Conservation (phyloP, 306 rosid genomes). For the Fragaria iinumae region DNA sequence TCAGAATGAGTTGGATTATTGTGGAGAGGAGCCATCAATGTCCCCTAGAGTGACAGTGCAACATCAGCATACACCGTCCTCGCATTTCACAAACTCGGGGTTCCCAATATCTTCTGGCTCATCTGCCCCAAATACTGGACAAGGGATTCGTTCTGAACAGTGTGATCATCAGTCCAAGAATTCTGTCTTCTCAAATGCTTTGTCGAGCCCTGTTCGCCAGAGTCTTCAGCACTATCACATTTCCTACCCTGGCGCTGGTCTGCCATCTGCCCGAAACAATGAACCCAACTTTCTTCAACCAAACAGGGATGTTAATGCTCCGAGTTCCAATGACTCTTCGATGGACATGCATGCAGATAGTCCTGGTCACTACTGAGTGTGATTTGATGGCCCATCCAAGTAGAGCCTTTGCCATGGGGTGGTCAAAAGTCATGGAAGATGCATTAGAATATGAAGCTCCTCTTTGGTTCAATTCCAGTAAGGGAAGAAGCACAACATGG, state of each 20-base stretch:
- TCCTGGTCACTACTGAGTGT: slow-evolving; percentile 33
- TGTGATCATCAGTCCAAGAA: slow-evolving; percentile 70
- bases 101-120: slow-evolving; percentile 54
- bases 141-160: slow-evolving; percentile 59
- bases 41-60: slow-evolving; percentile 62
- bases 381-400: slow-evolving; percentile 22
- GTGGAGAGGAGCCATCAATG: slow-evolving; percentile 77
- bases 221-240: slow-evolving; percentile 78
- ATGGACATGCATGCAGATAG: slow-evolving; percentile 95
- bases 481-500: slow-evolving; percentile 25
- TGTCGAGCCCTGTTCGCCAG: slow-evolving; percentile 76
- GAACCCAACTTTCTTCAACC: slow-evolving; percentile 52
- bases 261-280: slow-evolving; percentile 39
- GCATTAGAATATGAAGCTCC: slow-evolving; percentile 24
- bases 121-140: slow-evolving; percentile 47
- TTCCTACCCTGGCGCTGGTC: slow-evolving; percentile 41
- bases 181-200: slow-evolving; percentile 73
- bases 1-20: slow-evolving; percentile 76
- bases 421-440: slow-evolving; percentile 32
- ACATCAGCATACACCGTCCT: slow-evolving; percentile 61
- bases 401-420: slow-evolving; percentile 1
- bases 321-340: slow-evolving; percentile 61
- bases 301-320: slow-evolving; percentile 48
- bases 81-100: slow-evolving; percentile 47
- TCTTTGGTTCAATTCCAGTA: slow-evolving; percentile 24